A percentile compares a stretch with the other conserved stretches of the same genome.
phyloP scores from a whole-genome alignment of 78 protist species.

The Dictyostelium capitatum region DNA sequence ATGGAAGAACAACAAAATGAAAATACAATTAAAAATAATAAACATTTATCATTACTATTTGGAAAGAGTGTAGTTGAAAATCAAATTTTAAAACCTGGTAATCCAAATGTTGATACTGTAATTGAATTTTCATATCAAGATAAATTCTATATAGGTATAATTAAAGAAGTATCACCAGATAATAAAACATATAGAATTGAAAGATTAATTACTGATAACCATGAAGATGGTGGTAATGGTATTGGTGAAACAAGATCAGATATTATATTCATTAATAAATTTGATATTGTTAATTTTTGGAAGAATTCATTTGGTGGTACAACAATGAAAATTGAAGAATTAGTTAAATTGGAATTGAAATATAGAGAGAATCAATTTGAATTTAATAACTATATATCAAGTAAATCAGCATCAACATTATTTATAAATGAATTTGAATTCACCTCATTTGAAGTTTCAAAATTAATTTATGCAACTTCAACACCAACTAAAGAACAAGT shows the following conservation, averaged over 20 bases:
- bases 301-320: neutral
- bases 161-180: neutral
- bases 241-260: neutral
- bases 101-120: neutral
- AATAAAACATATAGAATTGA: neutral
- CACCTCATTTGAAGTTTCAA: conserved; percentile 1
- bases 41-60: neutral
- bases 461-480: neutral
- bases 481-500: conserved; percentile 16
- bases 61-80: neutral
- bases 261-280: neutral
- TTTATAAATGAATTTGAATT: conserved; percentile 7
- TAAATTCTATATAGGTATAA: conserved; percentile 10
- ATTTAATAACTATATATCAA: neutral
- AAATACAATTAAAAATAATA: neutral
- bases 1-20: neutral
- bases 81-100: neutral
- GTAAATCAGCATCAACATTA: neutral
- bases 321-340: neutral
- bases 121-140: conserved; percentile 6
- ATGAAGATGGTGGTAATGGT: neutral
- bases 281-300: neutral
- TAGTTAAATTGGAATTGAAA: neutral
- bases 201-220: neutral
- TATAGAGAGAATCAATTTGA: neutral